A percentile compares a stretch with the other conserved stretches of the same genome.
Conservation (phyloP, 208 protist species). For the Phytomonas sp. region DNA sequence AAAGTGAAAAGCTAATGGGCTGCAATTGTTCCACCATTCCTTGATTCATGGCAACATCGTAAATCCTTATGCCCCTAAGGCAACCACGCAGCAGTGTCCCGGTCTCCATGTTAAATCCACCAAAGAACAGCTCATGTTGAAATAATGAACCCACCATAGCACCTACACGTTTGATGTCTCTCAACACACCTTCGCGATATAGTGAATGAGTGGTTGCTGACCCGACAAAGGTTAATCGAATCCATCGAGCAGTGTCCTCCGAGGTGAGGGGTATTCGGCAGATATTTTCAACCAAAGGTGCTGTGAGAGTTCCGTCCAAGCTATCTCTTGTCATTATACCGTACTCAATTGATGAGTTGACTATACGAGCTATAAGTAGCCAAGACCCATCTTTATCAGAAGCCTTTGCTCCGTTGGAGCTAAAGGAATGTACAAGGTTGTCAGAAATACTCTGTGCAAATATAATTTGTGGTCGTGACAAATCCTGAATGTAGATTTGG, state of each 20-base stretch:
- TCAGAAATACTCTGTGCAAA: slow-evolving; percentile 42
- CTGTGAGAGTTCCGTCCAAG: slow-evolving; percentile 1
- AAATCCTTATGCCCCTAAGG: slow-evolving; percentile 64
- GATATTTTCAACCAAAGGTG: slow-evolving; percentile 10
- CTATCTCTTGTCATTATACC: not conserved
- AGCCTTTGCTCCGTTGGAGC: not conserved
- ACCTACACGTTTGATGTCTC: slow-evolving; percentile 25
- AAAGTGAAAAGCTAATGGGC: slow-evolving; percentile 23
- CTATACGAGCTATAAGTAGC: slow-evolving; percentile 17
- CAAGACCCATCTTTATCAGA: not conserved
- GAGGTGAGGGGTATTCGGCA: slow-evolving; percentile 24
- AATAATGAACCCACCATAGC: slow-evolving; percentile 27
- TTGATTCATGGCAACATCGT: slow-evolving; percentile 47
- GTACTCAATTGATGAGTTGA: not conserved
- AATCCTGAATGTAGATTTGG: slow-evolving; percentile 35
- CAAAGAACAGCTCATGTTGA: slow-evolving; percentile 51
- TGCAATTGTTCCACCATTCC: slow-evolving; percentile 44
- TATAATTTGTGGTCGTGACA: slow-evolving; percentile 51
- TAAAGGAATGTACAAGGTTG: not conserved
- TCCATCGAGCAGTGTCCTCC: slow-evolving; percentile 35
- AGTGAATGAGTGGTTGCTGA: slow-evolving; percentile 37
- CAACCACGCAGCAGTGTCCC: slow-evolving; percentile 43
- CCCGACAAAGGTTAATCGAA: slow-evolving; percentile 75
- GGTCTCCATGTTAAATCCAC: slow-evolving; percentile 36
- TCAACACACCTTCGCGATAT: slow-evolving; percentile 52